Percentiles rank a stretch among this genome's conserved stretches.
These are phyloP conservation scores for Trichophyton mentagrophytes DNA, from an alignment of 2,329 filamentous ascomycete species.

Conservation along the genomic window DNA sequence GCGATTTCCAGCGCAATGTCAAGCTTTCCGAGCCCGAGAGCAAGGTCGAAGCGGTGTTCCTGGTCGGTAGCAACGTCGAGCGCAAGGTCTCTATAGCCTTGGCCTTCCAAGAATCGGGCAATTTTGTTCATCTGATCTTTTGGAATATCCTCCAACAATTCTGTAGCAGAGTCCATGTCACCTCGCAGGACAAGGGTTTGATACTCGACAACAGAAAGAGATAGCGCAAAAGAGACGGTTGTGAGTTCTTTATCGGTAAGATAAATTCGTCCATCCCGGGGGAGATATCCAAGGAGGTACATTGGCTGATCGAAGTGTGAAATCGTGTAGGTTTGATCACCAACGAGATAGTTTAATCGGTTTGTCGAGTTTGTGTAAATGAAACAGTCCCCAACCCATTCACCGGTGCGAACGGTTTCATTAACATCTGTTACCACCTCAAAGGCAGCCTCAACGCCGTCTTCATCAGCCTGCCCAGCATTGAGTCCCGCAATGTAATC, in stretches of 20 bases:
- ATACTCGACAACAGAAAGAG: constrained; percentile 86
- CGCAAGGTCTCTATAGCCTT: constrained; percentile 91
- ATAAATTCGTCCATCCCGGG: constrained; percentile 89
- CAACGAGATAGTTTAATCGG: constrained; percentile 92
- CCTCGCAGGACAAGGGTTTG: constrained; percentile 89
- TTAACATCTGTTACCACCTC: constrained; percentile 93
- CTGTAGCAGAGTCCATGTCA: constrained; percentile 81
- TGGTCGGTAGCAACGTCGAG: constrained; percentile 87
- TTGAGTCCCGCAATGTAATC: constrained; percentile 75
- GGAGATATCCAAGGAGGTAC: constrained; percentile 91
- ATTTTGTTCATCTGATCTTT: constrained; percentile 97
- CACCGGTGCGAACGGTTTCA: constrained; percentile 82
- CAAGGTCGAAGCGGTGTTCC: constrained; percentile 93
- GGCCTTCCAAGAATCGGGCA: constrained; percentile 89
- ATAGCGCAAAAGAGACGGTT: constrained; percentile 80
- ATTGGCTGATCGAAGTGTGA: constrained; percentile 92
- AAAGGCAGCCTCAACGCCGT: constrained; percentile 90
- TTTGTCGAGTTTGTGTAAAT: constrained; percentile 97
- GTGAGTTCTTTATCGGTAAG: constrained; percentile 90
- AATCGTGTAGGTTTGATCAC: constrained; percentile 94
- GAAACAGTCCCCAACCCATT: constrained; percentile 98
- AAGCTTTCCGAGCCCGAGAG: constrained; percentile 68
- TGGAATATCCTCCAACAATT: constrained; percentile 72
- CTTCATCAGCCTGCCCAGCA: constrained; percentile 67
- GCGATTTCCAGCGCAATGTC: constrained; percentile 78